Conservation (phyloP, 2,329 filamentous ascomycete genomes). For the Cyphellophora attinorum region DNA sequence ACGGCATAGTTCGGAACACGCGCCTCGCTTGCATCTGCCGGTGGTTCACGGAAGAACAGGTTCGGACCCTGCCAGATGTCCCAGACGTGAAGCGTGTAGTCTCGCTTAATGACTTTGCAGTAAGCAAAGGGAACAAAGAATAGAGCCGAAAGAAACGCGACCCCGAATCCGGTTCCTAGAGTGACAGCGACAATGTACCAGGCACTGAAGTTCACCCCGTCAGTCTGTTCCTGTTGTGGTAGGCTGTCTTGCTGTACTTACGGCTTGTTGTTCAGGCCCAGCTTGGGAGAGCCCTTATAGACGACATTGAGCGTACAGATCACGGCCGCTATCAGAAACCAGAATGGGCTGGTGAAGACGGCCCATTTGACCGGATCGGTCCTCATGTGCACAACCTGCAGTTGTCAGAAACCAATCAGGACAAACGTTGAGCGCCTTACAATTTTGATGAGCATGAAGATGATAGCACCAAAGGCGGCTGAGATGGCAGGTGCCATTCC, state of each 20-base stretch:
- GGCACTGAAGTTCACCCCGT: no score
- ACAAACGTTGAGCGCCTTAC: no score
- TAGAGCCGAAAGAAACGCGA: conserved; percentile 50
- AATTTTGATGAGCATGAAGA: conserved; percentile 65
- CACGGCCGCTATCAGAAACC: conserved; percentile 66
- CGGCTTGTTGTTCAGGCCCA: conserved; percentile 57
- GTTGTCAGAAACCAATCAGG: no score
- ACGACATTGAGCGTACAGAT: conserved; percentile 66
- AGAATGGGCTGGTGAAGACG: conserved; percentile 63
- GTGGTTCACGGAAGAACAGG: conserved; percentile 50
- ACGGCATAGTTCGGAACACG: conserved; percentile 68
- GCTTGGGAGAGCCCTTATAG: conserved; percentile 67
- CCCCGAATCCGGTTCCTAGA: conserved; percentile 52
- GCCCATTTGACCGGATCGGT: conserved; percentile 64
- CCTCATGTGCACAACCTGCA: conserved; percentile 52
- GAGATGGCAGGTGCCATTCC: conserved; percentile 62
- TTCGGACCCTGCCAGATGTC: conserved; percentile 54
- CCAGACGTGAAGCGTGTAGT: conserved; percentile 55
- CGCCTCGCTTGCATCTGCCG: conserved; percentile 43
- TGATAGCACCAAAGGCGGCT: conserved; percentile 53
- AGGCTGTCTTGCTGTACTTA: no score
- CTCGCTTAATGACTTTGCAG: conserved; percentile 58
- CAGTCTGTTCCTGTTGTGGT: no score
- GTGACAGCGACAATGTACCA: conserved; percentile 61
- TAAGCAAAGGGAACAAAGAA: conserved; percentile 68